These are phyloP conservation scores for Yamadazyma friedrichii DNA, from an alignment of 1,139 yeast genomes.

Conservation along the genomic window DNA sequence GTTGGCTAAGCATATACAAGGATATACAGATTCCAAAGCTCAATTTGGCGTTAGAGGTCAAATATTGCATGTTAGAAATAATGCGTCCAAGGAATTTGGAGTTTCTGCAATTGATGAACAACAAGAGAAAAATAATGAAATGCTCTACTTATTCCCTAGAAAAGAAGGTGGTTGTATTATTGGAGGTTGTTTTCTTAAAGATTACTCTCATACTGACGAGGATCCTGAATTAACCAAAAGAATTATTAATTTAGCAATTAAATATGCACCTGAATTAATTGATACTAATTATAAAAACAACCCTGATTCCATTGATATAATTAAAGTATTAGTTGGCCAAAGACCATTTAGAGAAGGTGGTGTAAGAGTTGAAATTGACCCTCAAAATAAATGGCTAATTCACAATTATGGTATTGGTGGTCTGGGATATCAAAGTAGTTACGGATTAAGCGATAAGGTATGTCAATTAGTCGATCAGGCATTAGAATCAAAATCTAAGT, in stretches of 20 bases:
- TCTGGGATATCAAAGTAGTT: constrained; percentile 54
- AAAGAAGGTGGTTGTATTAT: constrained; percentile 54
- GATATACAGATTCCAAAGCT: constrained; percentile 28
- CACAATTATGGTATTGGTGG: constrained; percentile 57
- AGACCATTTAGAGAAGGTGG: constrained; percentile 50
- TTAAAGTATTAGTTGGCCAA: constrained; percentile 45
- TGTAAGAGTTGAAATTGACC: constrained; percentile 39
- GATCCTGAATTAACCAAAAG: constrained; percentile 39
- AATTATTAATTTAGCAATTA: constrained; percentile 38
- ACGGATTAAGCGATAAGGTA: constrained; percentile 29
- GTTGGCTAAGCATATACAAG: constrained; percentile 30
- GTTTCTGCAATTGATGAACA: constrained; percentile 29
- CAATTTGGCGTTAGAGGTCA: constrained; percentile 40
- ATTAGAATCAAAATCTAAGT: neutral
- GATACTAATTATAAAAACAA: constrained; percentile 32
- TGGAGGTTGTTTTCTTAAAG: constrained; percentile 45
- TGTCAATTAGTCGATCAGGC: constrained; percentile 4
- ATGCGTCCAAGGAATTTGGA: constrained; percentile 23
- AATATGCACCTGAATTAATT: constrained; percentile 41
- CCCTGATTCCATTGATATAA: constrained; percentile 36
- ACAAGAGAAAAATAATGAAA: constrained; percentile 26
- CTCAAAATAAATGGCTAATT: constrained; percentile 31
- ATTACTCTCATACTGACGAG: constrained; percentile 23
- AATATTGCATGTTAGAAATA: constrained; percentile 39
- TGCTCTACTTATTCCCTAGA: constrained; percentile 50